Conservation (phyloP, 768 basidiomycete genomes). For the Mycena vitilis region DNA sequence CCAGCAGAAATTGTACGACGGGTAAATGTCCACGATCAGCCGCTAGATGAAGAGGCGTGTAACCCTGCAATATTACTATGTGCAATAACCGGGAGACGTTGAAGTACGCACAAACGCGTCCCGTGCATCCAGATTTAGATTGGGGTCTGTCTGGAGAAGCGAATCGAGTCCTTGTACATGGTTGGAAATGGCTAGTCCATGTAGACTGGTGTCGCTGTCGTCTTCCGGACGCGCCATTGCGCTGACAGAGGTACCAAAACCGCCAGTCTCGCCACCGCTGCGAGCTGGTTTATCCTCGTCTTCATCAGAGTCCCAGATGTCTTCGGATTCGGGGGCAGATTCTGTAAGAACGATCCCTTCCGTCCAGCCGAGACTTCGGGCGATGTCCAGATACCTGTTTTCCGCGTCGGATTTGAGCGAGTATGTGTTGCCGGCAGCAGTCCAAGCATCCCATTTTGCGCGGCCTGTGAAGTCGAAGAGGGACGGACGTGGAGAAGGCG, state of each 20-base stretch:
- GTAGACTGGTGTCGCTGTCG: conserved; percentile 57
- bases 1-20: conserved; percentile 68
- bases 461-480: conserved; percentile 83
- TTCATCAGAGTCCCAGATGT: conserved; percentile 61
- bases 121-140: conserved; percentile 63
- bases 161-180: conserved; percentile 57
- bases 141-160: conserved; percentile 56
- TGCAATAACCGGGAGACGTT: conserved; percentile 5
- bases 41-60: conserved; percentile 89
- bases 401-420: conserved; percentile 62
- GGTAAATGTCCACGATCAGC: conserved; percentile 80
- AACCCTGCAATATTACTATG: conserved; percentile 66
- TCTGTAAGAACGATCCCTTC: conserved; percentile 41
- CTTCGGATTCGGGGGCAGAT: conserved; percentile 29
- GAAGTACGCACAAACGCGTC: conserved; percentile 78
- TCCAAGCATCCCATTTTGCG: conserved; percentile 93
- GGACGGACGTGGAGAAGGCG: conserved; percentile 71
- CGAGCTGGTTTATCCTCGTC: conserved; percentile 36
- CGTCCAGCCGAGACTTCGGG: conserved; percentile 76
- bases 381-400: conserved; percentile 75
- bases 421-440: conserved; percentile 60
- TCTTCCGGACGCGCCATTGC: conserved; percentile 56
- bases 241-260: conserved; percentile 76
- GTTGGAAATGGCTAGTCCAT: conserved; percentile 73
- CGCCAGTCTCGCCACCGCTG: conserved; percentile 49